Evolutionary conservation across 1,284 basidiomycete genomes (phyloP), one percentile per base, ranked within the genome.

Genomic region (Leccinum solheimii): DNA sequence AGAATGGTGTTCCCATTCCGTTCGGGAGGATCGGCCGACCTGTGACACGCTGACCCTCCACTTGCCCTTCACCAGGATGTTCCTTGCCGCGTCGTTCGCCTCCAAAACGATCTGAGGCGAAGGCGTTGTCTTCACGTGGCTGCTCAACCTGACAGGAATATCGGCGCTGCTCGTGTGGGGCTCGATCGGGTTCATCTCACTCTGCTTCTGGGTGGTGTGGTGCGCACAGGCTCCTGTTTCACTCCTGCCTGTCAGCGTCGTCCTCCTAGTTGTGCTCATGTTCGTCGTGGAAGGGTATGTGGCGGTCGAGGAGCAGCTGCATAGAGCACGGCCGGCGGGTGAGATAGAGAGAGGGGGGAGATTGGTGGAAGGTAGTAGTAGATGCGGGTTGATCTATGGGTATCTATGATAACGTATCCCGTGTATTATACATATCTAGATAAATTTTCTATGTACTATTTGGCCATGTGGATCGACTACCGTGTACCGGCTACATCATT

Each of bases 161-260:
- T 87, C 87, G 1, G 86, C 87, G 21, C 76, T 92, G 58, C 79
- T 90, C 55, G 85, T 84, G 23, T 90, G 86, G 86, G 81, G 77
- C 34, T 80, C 80, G 27, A 80, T 91, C 65, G 83, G 86, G 7
- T n/a, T 76, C 21, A 82, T 85, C 38, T 83, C 82, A 1, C 59
- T 84, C 36, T 80, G 82, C 16, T 85, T 85, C 72, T 78, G 83
- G 32, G 63, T 67, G 14, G 82, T 81, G 7, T 84, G 80, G 72
- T 63, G 59, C 21, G 77, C 75, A 0, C 80, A 80, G 54, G 56
- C 82, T 82, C 1, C 61, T 83, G 43, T 82, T 76, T 64, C 82
- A 2, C 23, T 82, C 2, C 64, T 85, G 0, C 81, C 81, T 2
- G 52, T 81, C 14, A 70, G 73, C 3, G 77, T 83, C 5, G 57